These are phyloP conservation scores for Colletotrichum godetiae DNA, from an alignment of 2,329 filamentous ascomycete genomes.

Conservation along the genomic window DNA sequence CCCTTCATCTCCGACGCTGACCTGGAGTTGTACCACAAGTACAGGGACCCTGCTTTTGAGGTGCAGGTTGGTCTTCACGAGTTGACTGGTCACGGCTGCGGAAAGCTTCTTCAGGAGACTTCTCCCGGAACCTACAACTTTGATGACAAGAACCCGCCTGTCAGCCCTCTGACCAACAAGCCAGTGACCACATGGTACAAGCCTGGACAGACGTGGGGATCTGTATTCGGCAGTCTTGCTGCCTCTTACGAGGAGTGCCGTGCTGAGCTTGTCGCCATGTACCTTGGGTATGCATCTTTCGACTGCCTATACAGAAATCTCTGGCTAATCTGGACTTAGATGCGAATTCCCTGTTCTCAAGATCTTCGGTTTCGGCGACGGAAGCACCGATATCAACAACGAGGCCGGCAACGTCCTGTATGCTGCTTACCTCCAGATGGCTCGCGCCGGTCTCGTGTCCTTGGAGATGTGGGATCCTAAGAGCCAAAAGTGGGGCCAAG, in stretches of 20 bases:
- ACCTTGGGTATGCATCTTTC: constrained; percentile 56
- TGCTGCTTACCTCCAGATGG: constrained; percentile 91
- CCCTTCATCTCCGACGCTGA: constrained; percentile 89
- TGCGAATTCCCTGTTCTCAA: constrained; percentile 90
- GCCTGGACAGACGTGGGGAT: constrained; percentile 94
- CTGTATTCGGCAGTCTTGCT: constrained; percentile 88
- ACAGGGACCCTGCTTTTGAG: constrained; percentile 89
- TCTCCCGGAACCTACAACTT: constrained; percentile 88
- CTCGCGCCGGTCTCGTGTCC: constrained; percentile 86
- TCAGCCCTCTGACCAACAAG: constrained; percentile 82
- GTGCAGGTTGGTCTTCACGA: constrained; percentile 97
- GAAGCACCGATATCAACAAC: constrained; percentile 75
- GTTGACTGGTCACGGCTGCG: constrained; percentile 83
- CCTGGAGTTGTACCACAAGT: constrained; percentile 81
- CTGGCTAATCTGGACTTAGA: constrained; percentile 47
- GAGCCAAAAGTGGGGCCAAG: constrained; percentile 90
- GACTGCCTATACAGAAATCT: too few species aligned
- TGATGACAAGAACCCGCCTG: constrained; percentile 81
- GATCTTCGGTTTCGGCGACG: constrained; percentile 92
- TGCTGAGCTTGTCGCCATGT: constrained; percentile 94
- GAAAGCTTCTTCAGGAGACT: constrained; percentile 93
- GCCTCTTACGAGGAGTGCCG: constrained; percentile 95
- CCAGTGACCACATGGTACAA: constrained; percentile 91
- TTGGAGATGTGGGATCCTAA: constrained; percentile 97
- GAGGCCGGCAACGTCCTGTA: constrained; percentile 90